Evolutionary conservation across 345 rosid genomes (phyloP), one percentile per base, ranked within the genome.

Genomic region (Acer saccharum): DNA sequence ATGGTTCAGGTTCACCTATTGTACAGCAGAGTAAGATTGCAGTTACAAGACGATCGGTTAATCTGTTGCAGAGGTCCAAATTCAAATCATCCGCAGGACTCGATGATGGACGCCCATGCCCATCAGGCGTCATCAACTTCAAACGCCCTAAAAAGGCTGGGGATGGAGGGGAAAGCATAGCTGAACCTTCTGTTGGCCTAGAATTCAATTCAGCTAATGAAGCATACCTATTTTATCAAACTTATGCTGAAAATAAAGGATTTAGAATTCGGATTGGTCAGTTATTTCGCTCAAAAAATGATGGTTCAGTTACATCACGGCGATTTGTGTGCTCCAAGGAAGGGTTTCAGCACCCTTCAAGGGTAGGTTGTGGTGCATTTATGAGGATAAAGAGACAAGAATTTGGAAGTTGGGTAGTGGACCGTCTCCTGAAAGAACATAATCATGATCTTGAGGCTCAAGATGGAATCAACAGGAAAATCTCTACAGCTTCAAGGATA

Each of bases 291-390:
- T 92, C 99, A 0, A 95, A 92, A 84, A 87, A 85, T 20, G 96
- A 93, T 68, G 93, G 91, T 3, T 92, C 95, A 0, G 84, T 95
- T 66, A 95, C 99, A 7, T 95, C 97, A 7, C 76, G 98, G 74
- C 81, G 97, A 73, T 95, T 95, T 84, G 99, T 95, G 67, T 95
- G 97, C 85, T 95, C 97, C 0, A 93, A 90, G 82, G 99, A 95
- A 88, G 99, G 99, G 69, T 92, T 92, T 86, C 96, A 93, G 81
- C 99, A 93, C 78, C 99, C 99, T 58, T 90, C 98, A 8, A 88
- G 98, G 77, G 86, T 93, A 62, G 98, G 99, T 8, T 95, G 99
- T 75, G 93, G 97, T 29, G 96, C 98, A 78, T 92, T 88, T 87
- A 93, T 93, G 98, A 88, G 97, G 86, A 92, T 95, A 71, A 95